Conservation (phyloP, 306 rosid species). For the Cucurbita maxima region DNA sequence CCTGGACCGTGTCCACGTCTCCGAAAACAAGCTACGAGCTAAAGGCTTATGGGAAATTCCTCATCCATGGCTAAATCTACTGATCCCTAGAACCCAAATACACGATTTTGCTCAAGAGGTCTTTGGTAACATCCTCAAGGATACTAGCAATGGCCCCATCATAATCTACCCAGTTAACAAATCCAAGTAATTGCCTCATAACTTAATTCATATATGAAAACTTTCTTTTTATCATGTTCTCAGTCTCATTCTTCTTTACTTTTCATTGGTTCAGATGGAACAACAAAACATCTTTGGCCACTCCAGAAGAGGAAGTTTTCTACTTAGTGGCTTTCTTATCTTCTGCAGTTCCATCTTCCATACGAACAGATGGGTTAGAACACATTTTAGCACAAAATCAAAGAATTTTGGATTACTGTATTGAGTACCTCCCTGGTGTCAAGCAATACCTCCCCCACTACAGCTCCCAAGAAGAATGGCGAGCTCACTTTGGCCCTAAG, state of each 20-base stretch:
- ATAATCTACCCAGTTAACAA: slow-evolving; percentile 86
- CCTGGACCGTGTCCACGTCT: slow-evolving; percentile 73
- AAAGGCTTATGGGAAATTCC: slow-evolving; percentile 86
- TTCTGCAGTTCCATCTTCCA: slow-evolving; percentile 58
- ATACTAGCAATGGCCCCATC: slow-evolving; percentile 70
- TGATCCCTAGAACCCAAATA: slow-evolving; percentile 57
- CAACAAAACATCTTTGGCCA: slow-evolving; percentile 57
- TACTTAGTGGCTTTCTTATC: slow-evolving; percentile 66
- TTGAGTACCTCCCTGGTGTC: slow-evolving; percentile 25
- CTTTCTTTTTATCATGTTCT: neutral
- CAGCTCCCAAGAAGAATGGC: slow-evolving; percentile 60
- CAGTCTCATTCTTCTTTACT: neutral
- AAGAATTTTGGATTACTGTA: slow-evolving; percentile 48
- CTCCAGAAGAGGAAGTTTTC: slow-evolving; percentile 83
- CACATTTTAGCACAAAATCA: slow-evolving; percentile 47
- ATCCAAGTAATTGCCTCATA: slow-evolving; percentile 35
- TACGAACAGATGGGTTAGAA: slow-evolving; percentile 47
- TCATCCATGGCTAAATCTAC: slow-evolving; percentile 90
- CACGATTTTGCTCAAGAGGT: slow-evolving; percentile 43
- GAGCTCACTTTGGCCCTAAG: slow-evolving; percentile 56
- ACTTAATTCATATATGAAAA: neutral
- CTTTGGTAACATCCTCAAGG: slow-evolving; percentile 58
- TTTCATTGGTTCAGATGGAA: slow-evolving; percentile 51
- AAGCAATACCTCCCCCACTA: slow-evolving; percentile 86
- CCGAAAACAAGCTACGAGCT: slow-evolving; percentile 48